phyloP scores from a whole-genome alignment of 2,329 filamentous ascomycete genomes.

The Diaporthe longicolla region DNA sequence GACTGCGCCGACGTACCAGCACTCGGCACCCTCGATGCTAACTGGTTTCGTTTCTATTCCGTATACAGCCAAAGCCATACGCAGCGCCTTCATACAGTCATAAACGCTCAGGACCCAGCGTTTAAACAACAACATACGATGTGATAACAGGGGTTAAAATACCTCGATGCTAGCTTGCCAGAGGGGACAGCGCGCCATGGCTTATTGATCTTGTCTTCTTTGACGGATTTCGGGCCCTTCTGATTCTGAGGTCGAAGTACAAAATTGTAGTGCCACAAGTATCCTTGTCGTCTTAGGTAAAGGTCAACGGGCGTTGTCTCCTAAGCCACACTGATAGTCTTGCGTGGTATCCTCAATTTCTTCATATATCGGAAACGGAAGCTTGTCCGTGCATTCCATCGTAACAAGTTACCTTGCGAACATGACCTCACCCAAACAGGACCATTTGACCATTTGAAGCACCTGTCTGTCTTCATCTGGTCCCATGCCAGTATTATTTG shows the following conservation, averaged over 20 bases:
- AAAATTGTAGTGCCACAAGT: background rate
- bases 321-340: background rate
- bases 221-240: slow-evolving; percentile 31
- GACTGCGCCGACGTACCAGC: slow-evolving; percentile 31
- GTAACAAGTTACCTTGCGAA: background rate
- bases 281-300: background rate
- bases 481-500: background rate
- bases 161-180: no score
- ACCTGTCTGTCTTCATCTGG: background rate
- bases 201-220: slow-evolving; percentile 43
- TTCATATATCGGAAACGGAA: background rate
- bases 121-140: no score
- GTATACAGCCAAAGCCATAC: no score
- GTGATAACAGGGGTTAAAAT: no score
- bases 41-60: no score
- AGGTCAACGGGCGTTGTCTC: background rate
- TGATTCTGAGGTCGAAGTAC: slow-evolving; percentile 39
- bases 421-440: background rate
- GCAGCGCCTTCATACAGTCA: no score
- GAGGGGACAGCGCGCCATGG: slow-evolving; percentile 44
- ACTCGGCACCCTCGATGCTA: slow-evolving; percentile 45
- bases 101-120: no score
- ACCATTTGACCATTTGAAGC: background rate
- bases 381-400: background rate
- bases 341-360: background rate